Evolutionary conservation across 2,329 filamentous ascomycete genomes (phyloP).

Genomic region (Colletotrichum sansevieriae): DNA sequence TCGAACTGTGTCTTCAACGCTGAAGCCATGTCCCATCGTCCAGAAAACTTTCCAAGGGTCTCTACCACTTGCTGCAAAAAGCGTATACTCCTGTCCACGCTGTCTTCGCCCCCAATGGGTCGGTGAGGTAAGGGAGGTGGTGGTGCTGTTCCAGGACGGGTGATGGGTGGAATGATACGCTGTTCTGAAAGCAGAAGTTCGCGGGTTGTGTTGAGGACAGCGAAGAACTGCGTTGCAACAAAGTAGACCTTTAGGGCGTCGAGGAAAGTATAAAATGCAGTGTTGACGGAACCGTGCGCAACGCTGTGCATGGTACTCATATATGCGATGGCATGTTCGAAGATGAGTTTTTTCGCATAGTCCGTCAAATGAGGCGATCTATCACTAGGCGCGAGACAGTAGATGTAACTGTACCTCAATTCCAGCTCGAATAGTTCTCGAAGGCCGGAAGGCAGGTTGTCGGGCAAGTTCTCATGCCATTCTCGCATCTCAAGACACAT

Average conservation of each 20-base stretch:
- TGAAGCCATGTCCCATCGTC: slow-evolving; percentile 70
- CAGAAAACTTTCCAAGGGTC: slow-evolving; percentile 68
- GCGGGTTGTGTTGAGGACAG: slow-evolving; percentile 66
- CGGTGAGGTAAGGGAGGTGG: slow-evolving; percentile 67
- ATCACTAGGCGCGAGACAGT: slow-evolving; percentile 86
- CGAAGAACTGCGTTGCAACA: slow-evolving; percentile 73
- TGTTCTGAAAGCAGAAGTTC: slow-evolving; percentile 68
- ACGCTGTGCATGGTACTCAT: slow-evolving; percentile 80
- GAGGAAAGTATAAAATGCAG: slow-evolving; percentile 84
- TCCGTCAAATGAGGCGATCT: slow-evolving; percentile 79
- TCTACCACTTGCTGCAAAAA: slow-evolving; percentile 67
- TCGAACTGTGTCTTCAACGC: slow-evolving; percentile 68
- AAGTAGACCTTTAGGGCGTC: slow-evolving; percentile 89
- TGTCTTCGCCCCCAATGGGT: slow-evolving; percentile 59
- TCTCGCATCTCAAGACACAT: slow-evolving; percentile 81
- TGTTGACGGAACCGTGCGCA: slow-evolving; percentile 68
- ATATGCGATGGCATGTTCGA: slow-evolving; percentile 88
- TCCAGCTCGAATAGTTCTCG: slow-evolving; percentile 88
- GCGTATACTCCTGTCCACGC: slow-evolving; percentile 67
- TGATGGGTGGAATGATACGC: slow-evolving; percentile 58
- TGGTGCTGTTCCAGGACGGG: slow-evolving; percentile 60
- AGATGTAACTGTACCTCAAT: slow-evolving; percentile 89
- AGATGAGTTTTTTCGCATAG: slow-evolving; percentile 84
- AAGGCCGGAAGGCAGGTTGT: slow-evolving; percentile 73
- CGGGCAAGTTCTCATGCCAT: slow-evolving; percentile 85